Base-by-base conservation (phyloP, 2,329 filamentous ascomycete genomes). In the Colletotrichum tanaceti region DNA sequence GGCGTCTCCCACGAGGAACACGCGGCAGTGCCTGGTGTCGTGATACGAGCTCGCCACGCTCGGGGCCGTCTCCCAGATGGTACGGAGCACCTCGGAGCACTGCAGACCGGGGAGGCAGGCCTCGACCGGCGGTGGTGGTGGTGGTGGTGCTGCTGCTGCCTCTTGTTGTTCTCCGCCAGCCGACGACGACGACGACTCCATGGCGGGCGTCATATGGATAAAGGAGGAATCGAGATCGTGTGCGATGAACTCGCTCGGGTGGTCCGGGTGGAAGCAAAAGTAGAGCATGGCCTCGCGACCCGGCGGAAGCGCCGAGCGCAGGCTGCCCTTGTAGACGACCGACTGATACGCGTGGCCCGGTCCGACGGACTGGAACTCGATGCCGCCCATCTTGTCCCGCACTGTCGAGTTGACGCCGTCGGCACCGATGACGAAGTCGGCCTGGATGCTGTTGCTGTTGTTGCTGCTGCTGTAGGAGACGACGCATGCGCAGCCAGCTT, bases 1-100 rank as follows among this genome's bases (percentile, higher is more conserved):
- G 0, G 86, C 85, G 63, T 89, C 87, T 3, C 87, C 87, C 7
- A 83, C 85, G 0, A 89, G 76, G n/a, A 67, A 67, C 28, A 67
- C 52, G 16, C 60, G 53, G 16, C 53, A 39, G 72, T 73, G 55
- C 80, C 81, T 13, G 78, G 28, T 10, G 14, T 67, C 53, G 13
- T 46, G 53, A 6, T 64, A 67, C 16, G 65, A 64, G 28, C 46
- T 58, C 35, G 60, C 65, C 28, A 67, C 52, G 6, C 65, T 20
- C 7, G 65, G 65, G 5, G 52, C 53, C 18, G 65, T 67, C 60
- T 67, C 60, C 65, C 65, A 64, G 38, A 53, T 58, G 41, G 60
- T 64, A 10, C 60, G 65, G n/a, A 67, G 60, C 11, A 53, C 32
- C 38, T 64, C 65, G 5, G 65, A 41, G 44, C 53, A 67, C 5